phyloP scores from a whole-genome alignment of 108 stramenopile species.

The Asterionellopsis glacialis region DNA sequence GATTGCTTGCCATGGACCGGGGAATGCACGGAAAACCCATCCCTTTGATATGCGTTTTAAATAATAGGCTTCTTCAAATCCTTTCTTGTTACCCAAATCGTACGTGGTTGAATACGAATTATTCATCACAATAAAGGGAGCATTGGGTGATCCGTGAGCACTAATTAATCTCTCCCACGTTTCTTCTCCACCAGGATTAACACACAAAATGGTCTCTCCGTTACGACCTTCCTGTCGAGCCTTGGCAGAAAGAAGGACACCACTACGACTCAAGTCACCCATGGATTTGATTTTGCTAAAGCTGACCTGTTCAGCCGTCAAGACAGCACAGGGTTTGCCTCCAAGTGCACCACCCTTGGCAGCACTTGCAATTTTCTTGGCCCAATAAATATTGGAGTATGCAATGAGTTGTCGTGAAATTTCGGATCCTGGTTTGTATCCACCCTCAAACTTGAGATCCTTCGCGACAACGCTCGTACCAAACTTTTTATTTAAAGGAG shows the following conservation, averaged over 20 bases:
- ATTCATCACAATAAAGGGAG: constrained; percentile 71
- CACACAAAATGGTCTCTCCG: constrained; percentile 56
- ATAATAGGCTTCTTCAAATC: constrained; percentile 81
- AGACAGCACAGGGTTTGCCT: constrained; percentile 60
- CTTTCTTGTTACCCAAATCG: constrained; percentile 75
- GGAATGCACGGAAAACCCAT: constrained; percentile 75
- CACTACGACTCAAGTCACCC: constrained; percentile 52
- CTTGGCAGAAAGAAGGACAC: constrained; percentile 16
- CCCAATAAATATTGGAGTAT: constrained; percentile 87
- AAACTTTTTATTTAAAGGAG: constrained; percentile 83
- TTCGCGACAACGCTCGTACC: constrained; percentile 60
- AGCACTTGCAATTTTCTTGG: constrained; percentile 66
- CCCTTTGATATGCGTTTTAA: constrained; percentile 85
- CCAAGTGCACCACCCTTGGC: constrained; percentile 45
- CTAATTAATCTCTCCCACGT: constrained; percentile 61
- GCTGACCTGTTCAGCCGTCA: constrained; percentile 72
- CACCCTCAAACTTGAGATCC: constrained; percentile 74
- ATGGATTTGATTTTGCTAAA: constrained; percentile 44
- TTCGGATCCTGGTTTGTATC: constrained; percentile 84
- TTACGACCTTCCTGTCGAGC: constrained; percentile 41
- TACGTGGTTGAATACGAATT: constrained; percentile 82
- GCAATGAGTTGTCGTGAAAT: constrained; percentile 74
- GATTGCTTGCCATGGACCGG: constrained; percentile 85
- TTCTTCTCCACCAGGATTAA: constrained; percentile 86
- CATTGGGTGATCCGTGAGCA: constrained; percentile 43